Evolutionary conservation across 192 early-diverging fungal species (phyloP).

Genomic region (Coemansia sp.): DNA sequence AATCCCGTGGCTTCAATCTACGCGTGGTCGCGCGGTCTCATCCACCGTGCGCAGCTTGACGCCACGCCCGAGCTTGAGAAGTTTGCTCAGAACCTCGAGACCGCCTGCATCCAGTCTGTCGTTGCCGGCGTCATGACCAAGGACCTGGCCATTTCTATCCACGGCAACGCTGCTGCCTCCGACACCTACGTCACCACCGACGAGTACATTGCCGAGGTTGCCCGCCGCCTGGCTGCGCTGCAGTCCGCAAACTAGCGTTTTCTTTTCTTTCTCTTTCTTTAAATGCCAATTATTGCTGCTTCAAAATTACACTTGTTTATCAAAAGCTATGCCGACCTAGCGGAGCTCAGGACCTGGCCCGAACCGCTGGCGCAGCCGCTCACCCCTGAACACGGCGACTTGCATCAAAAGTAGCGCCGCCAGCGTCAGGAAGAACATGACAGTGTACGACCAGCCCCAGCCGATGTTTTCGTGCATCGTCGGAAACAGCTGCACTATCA

Average conservation of each 20-base stretch:
- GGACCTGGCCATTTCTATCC: slow-evolving; percentile 93
- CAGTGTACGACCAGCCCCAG: slow-evolving; percentile 53
- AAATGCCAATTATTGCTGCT: too few relatives aligned
- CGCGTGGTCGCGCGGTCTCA: slow-evolving; percentile 92
- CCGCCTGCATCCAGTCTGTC: slow-evolving; percentile 87
- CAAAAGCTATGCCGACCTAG: not conserved
- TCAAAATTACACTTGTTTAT: not conserved
- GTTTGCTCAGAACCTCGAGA: slow-evolving; percentile 81
- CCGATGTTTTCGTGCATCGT: slow-evolving; percentile 42
- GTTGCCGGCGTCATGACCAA: slow-evolving; percentile 91
- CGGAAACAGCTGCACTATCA: slow-evolving; percentile 47
- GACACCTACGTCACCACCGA: slow-evolving; percentile 85
- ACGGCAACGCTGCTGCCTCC: slow-evolving; percentile 72
- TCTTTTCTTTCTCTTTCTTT: not conserved
- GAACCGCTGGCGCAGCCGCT: slow-evolving; percentile 23
- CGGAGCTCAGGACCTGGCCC: slow-evolving; percentile 14
- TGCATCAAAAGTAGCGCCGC: slow-evolving; percentile 25
- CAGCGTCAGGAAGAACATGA: slow-evolving; percentile 38
- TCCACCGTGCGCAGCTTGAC: slow-evolving; percentile 93
- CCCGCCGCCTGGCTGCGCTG: slow-evolving; percentile 56
- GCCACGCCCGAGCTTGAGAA: slow-evolving; percentile 67
- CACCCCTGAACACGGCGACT: slow-evolving; percentile 33
- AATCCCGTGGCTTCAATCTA: slow-evolving; percentile 98
- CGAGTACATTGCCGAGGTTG: slow-evolving; percentile 85
- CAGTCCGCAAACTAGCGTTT: slow-evolving; percentile 29